Percentiles rank a stretch among this genome's conserved stretches.
Conservation (phyloP, 169 alveolate species). For the Plasmodium gaboni region DNA sequence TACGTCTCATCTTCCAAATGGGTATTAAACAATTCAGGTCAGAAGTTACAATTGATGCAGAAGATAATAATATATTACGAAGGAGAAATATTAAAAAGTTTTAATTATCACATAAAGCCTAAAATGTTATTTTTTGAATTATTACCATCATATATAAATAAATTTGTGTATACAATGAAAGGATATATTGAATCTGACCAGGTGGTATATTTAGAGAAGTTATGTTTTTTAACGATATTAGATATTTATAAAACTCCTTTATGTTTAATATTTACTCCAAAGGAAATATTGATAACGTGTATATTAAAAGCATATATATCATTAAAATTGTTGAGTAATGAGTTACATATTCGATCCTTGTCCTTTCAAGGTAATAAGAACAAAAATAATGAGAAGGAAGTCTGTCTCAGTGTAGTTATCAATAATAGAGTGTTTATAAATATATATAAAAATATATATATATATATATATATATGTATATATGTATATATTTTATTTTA, state of each 20-base stretch:
- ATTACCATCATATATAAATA: slow-evolving; percentile 11
- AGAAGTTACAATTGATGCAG: slow-evolving; percentile 51
- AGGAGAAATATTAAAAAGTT: slow-evolving; percentile 55
- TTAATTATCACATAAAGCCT: slow-evolving; percentile 41
- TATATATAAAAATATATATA: neutral
- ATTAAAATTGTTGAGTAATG: slow-evolving; percentile 9
- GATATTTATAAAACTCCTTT: slow-evolving; percentile 55
- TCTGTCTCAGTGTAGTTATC: too few species aligned
- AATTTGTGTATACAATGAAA: slow-evolving; percentile 15
- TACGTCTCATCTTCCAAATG: slow-evolving; percentile 47
- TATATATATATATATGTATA: neutral
- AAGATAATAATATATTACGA: slow-evolving; percentile 52
- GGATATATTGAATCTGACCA: slow-evolving; percentile 11
- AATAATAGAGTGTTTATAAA: too few species aligned
- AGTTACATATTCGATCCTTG: neutral
- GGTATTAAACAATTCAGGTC: slow-evolving; percentile 51
- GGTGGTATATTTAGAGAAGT: slow-evolving; percentile 8
- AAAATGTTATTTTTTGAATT: slow-evolving; percentile 39
- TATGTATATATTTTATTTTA: neutral
- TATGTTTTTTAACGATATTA: slow-evolving; percentile 23
- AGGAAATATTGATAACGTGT: slow-evolving; percentile 46
- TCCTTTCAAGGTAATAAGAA: slow-evolving; percentile 23
- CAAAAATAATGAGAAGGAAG: neutral
- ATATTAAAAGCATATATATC: slow-evolving; percentile 31
- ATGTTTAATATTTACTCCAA: slow-evolving; percentile 38